A percentile compares a stretch with the other conserved stretches of the same genome.
Evolutionary conservation across 176 grass and related monocot species (phyloP).

Genomic region (Carex kokanica): DNA sequence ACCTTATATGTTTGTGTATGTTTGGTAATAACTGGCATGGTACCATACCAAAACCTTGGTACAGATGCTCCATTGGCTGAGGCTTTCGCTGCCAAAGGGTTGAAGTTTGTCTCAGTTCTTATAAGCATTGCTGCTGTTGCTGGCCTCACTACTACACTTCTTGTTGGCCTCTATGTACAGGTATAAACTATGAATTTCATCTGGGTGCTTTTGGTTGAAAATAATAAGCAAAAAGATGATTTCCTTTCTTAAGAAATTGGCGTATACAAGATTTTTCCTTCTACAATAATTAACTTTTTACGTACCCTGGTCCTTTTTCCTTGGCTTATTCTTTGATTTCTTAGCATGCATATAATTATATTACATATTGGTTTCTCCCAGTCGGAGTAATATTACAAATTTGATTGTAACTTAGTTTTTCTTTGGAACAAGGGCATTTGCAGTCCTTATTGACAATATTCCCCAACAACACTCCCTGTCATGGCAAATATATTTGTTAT

Average conservation of each 20-base stretch:
- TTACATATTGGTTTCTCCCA: background rate
- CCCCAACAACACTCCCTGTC: background rate
- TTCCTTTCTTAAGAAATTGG: background rate
- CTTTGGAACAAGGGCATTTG: background rate
- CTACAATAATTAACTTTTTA: background rate
- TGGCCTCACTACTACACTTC: conserved; percentile 90
- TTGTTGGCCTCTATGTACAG: conserved; percentile 98
- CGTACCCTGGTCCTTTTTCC: background rate
- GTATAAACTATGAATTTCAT: conserved; percentile 34
- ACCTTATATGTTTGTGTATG: conserved; percentile 88
- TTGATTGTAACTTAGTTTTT: background rate
- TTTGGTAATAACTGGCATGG: conserved; percentile 97
- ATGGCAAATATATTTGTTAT: conserved; percentile 23
- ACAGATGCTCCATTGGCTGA: conserved; percentile 89
- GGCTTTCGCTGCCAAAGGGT: conserved; percentile 83
- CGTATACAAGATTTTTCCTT: background rate
- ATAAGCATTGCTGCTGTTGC: conserved; percentile 93
- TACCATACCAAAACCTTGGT: conserved; percentile 79
- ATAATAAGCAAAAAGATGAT: background rate
- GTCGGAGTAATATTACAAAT: background rate
- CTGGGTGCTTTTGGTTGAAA: background rate
- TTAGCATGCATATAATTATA: too few relatives aligned
- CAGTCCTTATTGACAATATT: background rate
- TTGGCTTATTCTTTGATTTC: too few relatives aligned
- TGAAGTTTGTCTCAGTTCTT: conserved; percentile 81